phyloP scores from a whole-genome alignment of 108 stramenopile species.

The Nannochloropsis oceanica region DNA sequence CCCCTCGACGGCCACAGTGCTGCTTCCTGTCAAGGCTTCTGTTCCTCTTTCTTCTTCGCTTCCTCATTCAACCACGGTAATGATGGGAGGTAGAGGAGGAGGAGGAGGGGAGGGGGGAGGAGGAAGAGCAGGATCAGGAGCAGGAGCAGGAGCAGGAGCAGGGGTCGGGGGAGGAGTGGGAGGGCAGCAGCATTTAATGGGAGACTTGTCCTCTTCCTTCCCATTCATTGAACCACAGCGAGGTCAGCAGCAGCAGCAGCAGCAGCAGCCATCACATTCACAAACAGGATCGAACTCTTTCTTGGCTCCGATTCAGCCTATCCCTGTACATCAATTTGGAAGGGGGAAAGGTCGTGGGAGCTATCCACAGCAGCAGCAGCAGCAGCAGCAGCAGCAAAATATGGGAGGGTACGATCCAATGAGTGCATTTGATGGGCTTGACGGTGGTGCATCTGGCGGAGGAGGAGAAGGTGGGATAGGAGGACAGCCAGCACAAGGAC shows the following conservation, averaged over 20 bases:
- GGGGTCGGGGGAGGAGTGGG: no score
- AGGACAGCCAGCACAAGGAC: no score
- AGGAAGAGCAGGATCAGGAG: no score
- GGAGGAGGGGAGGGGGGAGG: no score
- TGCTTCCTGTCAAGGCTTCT: background rate
- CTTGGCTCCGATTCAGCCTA: background rate
- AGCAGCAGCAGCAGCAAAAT: background rate
- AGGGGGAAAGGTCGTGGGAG: background rate
- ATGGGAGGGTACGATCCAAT: background rate
- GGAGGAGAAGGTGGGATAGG: background rate
- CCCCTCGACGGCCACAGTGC: background rate
- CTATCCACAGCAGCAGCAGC: background rate
- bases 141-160: no score
- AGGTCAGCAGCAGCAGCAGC: background rate
- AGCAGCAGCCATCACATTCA: background rate
- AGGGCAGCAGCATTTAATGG: no score
- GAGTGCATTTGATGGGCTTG: background rate
- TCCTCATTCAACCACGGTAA: background rate
- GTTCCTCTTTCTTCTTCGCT: background rate
- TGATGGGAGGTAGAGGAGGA: background rate
- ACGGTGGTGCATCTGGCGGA: background rate
- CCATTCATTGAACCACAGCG: background rate
- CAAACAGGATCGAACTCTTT: background rate
- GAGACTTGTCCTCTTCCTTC: background rate
- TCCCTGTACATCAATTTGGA: background rate